phyloP scores from a whole-genome alignment of 371 early-diverging fungal species.

The Furculomyces boomerangus region DNA sequence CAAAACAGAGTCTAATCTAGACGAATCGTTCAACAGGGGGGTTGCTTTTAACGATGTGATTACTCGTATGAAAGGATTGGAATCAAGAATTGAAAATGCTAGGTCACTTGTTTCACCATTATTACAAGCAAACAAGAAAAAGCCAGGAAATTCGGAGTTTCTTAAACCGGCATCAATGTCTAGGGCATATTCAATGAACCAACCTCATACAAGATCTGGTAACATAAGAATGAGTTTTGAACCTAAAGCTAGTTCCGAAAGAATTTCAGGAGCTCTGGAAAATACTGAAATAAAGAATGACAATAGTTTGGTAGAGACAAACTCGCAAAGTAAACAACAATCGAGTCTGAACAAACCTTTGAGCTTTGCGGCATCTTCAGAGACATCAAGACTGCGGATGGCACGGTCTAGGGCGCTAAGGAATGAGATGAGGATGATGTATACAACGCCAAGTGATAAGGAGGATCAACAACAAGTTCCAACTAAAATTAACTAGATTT shows the following conservation, averaged over 20 bases:
- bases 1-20: not conserved
- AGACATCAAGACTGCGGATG: conserved; percentile 1
- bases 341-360: not conserved
- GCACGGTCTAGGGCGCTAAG: not conserved
- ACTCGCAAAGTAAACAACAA: not conserved
- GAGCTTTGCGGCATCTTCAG: not conserved
- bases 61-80: conserved; percentile 20
- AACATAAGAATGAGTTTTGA: not conserved
- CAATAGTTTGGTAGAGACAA: not conserved
- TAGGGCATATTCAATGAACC: not conserved
- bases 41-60: conserved; percentile 13
- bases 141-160: not conserved
- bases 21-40: not conserved
- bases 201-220: not conserved
- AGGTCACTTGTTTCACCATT: conserved; percentile 21
- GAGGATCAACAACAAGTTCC: too few relatives aligned
- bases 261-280: not conserved
- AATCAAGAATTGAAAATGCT: conserved; percentile 17
- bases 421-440: not conserved
- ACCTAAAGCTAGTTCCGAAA: not conserved
- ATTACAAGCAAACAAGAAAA: conserved; percentile 12
- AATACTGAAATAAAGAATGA: not conserved
- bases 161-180: not conserved
- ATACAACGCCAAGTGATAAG: too few relatives aligned
- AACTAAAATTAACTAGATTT: too few relatives aligned